Evolutionary conservation across 345 rosid genomes (phyloP), one percentile per base, ranked within the genome.

Genomic region (Cochlearia excelsa): DNA sequence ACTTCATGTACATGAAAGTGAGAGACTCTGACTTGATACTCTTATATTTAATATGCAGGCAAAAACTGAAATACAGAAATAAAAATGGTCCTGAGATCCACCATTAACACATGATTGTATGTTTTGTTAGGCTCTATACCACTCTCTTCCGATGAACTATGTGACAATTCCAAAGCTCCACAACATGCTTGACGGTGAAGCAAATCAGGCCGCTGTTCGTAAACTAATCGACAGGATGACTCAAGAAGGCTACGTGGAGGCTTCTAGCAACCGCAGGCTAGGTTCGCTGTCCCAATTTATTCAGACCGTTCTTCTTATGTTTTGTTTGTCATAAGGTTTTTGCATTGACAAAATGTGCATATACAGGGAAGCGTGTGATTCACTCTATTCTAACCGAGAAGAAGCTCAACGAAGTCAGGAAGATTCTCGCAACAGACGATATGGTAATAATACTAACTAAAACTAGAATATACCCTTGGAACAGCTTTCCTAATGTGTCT

Each of bases 341-440:
- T 16, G 23, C 56, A 52, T 42, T 49, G 9, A 70, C 74, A 58
- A 47, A 26, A 5, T 68, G 40, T 65, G 47, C 11, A 26, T 67
- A 64, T 48, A 46, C 75, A 90, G 99, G 99, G 56, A 87, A 90
- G 77, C 95, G 92, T 45, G 92, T 92, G 26, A 69, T 89, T 70
- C 97, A 69, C 52, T 89, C 96, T 51, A 66, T 3, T 64, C 52
- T 70, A 68, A 80, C 95, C 1, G 86, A 81, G 79, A 82, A 56
- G 68, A 87, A 80, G 80, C 86, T 93, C 8, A 68, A 60, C 67
- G 99, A 93, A 80, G 83, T 85, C 73, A 89, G 75, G 79, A 82
- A 72, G 69, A 78, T 74, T 58, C 55, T 89, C 71, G 78, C 61
- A 50, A 59, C 42, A 35, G 84, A 80, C 39, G 58, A 59, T 61